Evolutionary conservation across 2,329 filamentous ascomycete genomes (phyloP).

Genomic region (Xylaria sp.): DNA sequence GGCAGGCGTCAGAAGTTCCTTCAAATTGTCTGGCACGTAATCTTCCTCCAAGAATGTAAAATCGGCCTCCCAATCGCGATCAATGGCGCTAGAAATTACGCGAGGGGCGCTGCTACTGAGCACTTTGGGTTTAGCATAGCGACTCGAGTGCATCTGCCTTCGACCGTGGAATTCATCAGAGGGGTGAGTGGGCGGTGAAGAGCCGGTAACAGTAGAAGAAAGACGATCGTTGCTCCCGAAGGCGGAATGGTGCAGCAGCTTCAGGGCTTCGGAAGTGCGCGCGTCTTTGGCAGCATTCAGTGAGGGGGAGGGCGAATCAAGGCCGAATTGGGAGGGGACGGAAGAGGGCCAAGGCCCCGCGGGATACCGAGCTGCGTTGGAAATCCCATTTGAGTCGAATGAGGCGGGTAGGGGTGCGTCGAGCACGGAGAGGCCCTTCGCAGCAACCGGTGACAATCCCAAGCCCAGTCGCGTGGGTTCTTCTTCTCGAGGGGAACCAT

Average conservation of each 20-base stretch:
- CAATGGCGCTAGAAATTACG: constrained; percentile 66
- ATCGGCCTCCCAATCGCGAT: constrained; percentile 67
- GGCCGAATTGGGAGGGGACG: constrained; percentile 86
- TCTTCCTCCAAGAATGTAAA: constrained; percentile 86
- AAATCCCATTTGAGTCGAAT: constrained; percentile 95
- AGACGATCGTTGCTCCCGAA: constrained; percentile 72
- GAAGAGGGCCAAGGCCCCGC: constrained; percentile 86
- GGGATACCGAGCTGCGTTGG: constrained; percentile 81
- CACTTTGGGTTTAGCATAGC: constrained; percentile 70
- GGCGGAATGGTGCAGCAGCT: constrained; percentile 68
- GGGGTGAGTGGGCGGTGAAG: constrained; percentile 41
- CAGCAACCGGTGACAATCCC: constrained; percentile 76
- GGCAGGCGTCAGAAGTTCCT: constrained; percentile 69
- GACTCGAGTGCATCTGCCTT: constrained; percentile 72
- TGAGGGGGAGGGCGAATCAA: constrained; percentile 83
- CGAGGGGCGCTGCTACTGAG: constrained; percentile 72
- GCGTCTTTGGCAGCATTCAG: constrained; percentile 66
- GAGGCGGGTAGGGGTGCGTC: constrained; percentile 93
- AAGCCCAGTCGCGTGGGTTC: constrained; percentile 64
- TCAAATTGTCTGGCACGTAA: constrained; percentile 76
- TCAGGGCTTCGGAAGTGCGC: constrained; percentile 67
- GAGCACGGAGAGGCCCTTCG: constrained; percentile 80
- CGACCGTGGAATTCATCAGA: constrained; percentile 69
- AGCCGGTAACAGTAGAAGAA: constrained; percentile 49
- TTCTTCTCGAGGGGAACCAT: constrained; percentile 83